A percentile compares a stretch with the other conserved stretches of the same genome.
These are phyloP conservation scores for Trichoderma parareesei DNA, from an alignment of 495 filamentous ascomycete species.

Conservation along the genomic window DNA sequence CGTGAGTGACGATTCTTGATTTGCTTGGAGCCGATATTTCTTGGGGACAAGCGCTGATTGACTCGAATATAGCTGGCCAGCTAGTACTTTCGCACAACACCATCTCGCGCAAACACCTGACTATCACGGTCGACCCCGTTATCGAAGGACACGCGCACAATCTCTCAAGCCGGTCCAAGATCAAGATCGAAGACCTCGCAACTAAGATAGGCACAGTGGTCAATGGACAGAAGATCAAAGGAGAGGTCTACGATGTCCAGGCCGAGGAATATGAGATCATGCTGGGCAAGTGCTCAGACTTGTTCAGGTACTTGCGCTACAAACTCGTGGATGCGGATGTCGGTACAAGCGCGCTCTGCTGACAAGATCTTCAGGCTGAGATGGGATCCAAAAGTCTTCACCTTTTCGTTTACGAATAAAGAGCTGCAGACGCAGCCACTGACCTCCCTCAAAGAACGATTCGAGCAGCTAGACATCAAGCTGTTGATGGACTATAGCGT, in stretches of 20 bases:
- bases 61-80: conserved; percentile 36
- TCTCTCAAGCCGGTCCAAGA: conserved; percentile 51
- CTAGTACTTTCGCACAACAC: conserved; percentile 59
- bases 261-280: conserved; percentile 55
- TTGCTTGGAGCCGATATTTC: background rate
- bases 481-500: conserved; percentile 61
- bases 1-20: conserved; percentile 24
- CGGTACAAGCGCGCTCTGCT: conserved; percentile 9
- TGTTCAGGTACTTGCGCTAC: conserved; percentile 36
- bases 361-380: conserved; percentile 45
- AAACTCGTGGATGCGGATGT: background rate
- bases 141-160: conserved; percentile 58
- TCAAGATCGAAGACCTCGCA: conserved; percentile 59
- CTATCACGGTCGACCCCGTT: conserved; percentile 61
- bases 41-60: conserved; percentile 10
- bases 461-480: conserved; percentile 85
- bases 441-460: conserved; percentile 49
- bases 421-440: conserved; percentile 63
- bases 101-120: conserved; percentile 85
- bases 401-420: conserved; percentile 72
- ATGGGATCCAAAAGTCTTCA: conserved; percentile 76
- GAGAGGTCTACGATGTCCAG: conserved; percentile 41
- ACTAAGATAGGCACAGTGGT: conserved; percentile 75
- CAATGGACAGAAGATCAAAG: conserved; percentile 60
- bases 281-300: conserved; percentile 54